Evolutionary conservation across 352 stramenopile genomes (phyloP), one percentile per base, ranked within the genome.

Genomic region (Pythium insidiosum): DNA sequence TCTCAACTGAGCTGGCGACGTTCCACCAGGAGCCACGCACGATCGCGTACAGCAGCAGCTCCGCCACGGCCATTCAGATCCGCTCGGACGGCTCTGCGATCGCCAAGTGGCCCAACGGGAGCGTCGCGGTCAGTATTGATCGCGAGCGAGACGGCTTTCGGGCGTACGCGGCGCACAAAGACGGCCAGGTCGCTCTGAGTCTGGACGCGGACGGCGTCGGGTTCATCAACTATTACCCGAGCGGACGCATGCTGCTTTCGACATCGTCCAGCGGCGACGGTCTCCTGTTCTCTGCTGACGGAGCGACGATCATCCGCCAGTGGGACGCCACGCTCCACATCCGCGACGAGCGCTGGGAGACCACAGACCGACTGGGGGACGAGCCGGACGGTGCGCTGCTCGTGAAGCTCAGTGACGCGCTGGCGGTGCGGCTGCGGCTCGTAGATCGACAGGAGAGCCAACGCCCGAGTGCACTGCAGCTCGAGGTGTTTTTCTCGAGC

Each of bases 161-260:
- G n/a, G 53, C 72, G 25, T 90, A 86, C 39, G 77, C 68, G 2
- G 70, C 73, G 6, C 76, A 85, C 43, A 84, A 79, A 33, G 77
- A 90, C 44, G 73, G 74, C 0, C 56, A 57, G 6, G 63, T 90
- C 35, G 68, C 70, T 18, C 44, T 90, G 22, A 90, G 73, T 36
- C 80, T 90, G 23, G 74, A 88, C 30, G 50, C 65, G 2, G 41
- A 44, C 5, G 77, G 77, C 23, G 77, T 88, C 0, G 77, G 77
- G 12, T 88, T 90, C 30, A 66, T 88, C 43, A 90, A 90, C 45
- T 84, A 85, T 40, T 69, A 87, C 23, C 73, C 77, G 20, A 85
- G 67, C n/a, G 74, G 77, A 9, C 66, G 71, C 13, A 84, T 73
- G 46, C 63, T 90, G 45, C 48, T 90, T 5, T 90, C 74, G 10